Evolutionary conservation across 2,329 filamentous ascomycete species (phyloP).

Genomic region (Colletotrichum sp.): DNA sequence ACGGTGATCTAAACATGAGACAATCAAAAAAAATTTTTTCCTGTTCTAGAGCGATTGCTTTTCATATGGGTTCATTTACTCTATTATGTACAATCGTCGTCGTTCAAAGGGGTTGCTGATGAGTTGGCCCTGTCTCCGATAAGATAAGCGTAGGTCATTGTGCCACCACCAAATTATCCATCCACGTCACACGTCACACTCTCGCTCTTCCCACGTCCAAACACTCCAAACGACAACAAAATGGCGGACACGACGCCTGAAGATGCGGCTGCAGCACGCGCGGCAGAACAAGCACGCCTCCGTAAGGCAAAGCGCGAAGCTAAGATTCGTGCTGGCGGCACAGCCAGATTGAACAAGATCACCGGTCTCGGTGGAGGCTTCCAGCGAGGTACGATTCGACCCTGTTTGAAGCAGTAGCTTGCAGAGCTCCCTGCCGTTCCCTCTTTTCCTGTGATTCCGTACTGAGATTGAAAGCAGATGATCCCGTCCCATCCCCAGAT

Average conservation of each 20-base stretch:
- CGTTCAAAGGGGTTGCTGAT: neutral
- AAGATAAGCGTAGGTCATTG: constrained; percentile 18
- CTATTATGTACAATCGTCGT: neutral
- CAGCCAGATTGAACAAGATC: constrained; percentile 75
- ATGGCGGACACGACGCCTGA: constrained; percentile 50
- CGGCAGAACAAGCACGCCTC: constrained; percentile 71
- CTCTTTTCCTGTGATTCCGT: neutral
- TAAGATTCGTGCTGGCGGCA: constrained; percentile 76
- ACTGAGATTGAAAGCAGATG: neutral
- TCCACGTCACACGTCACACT: constrained; percentile 14
- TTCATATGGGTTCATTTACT: neutral
- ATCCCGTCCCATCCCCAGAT: neutral
- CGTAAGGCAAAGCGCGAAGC: constrained; percentile 82
- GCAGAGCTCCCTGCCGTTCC: neutral
- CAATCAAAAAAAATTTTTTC: neutral
- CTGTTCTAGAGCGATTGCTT: neutral
- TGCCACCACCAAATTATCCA: neutral
- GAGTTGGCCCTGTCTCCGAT: constrained; percentile 5
- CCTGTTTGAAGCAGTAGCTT: neutral
- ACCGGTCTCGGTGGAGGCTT: constrained; percentile 70
- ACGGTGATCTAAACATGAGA: neutral
- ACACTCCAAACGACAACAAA: constrained; percentile 2
- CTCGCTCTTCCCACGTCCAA: neutral
- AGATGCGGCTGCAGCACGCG: constrained; percentile 56
- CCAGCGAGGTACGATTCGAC: constrained; percentile 41